phyloP scores from a whole-genome alignment of 2,329 filamentous ascomycete species.

The Cryphonectria japonica region DNA sequence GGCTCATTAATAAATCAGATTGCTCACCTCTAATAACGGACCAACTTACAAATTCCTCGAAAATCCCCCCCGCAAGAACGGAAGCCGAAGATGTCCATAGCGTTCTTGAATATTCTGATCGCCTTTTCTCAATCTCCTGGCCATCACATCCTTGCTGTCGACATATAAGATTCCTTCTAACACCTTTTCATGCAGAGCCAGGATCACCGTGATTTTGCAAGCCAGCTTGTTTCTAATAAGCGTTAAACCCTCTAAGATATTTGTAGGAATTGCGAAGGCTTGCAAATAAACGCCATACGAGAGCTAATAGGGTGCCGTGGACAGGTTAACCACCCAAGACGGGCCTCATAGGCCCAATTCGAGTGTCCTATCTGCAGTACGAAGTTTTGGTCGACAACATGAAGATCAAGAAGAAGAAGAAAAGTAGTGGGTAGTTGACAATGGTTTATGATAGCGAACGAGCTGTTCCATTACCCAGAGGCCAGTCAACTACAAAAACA shows the following conservation, averaged over 20 bases:
- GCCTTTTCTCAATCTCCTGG: not conserved
- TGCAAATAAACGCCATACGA: not conserved
- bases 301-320: not conserved
- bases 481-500: not conserved
- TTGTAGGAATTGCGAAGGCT: not conserved
- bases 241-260: not conserved
- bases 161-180: not conserved
- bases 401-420: no score
- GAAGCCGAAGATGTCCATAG: not conserved
- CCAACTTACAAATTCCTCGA: not conserved
- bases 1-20: no score
- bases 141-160: not conserved
- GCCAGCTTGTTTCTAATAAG: not conserved
- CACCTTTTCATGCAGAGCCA: not conserved
- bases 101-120: not conserved
- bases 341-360: not conserved
- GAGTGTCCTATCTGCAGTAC: slow-evolving; percentile 3
- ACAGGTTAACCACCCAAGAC: not conserved
- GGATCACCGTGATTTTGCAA: not conserved
- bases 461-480: not conserved
- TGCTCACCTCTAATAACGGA: no score
- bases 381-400: no score
- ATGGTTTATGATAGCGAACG: not conserved
- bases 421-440: not conserved
- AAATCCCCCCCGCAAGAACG: not conserved